Conservation (phyloP, 2,329 filamentous ascomycete genomes). For the Exophiala spinifera region DNA sequence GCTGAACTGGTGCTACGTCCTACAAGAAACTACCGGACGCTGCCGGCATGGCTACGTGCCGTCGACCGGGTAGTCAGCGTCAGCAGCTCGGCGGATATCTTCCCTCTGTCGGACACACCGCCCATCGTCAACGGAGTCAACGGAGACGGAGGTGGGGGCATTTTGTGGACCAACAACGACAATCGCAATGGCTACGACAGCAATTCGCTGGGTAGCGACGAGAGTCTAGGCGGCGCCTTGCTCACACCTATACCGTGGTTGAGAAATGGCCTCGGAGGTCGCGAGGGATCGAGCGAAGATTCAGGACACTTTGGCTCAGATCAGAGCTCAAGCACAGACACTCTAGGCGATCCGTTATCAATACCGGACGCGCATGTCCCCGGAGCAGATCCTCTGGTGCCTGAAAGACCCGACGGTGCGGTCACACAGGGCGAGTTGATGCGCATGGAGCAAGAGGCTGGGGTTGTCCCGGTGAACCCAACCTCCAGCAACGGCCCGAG, state of each 20-base stretch:
- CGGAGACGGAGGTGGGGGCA: slow-evolving; percentile 45
- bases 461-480: slow-evolving; percentile 67
- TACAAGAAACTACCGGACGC: slow-evolving; percentile 71
- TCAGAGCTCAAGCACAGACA: slow-evolving; percentile 14
- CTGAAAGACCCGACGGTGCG: slow-evolving; percentile 47
- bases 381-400: slow-evolving; percentile 23
- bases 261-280: slow-evolving; percentile 36
- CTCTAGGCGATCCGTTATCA: slow-evolving; percentile 20
- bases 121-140: slow-evolving; percentile 60
- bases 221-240: slow-evolving; percentile 82
- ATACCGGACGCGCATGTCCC: neutral
- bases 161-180: slow-evolving; percentile 36
- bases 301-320: slow-evolving; percentile 13
- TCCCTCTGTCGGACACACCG: slow-evolving; percentile 67
- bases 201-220: slow-evolving; percentile 69
- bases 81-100: slow-evolving; percentile 74
- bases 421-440: slow-evolving; percentile 81
- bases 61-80: slow-evolving; percentile 88
- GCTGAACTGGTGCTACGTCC: slow-evolving; percentile 80
- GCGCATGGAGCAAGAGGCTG: slow-evolving; percentile 80
- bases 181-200: slow-evolving; percentile 27
- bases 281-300: slow-evolving; percentile 27
- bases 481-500: slow-evolving; percentile 34
- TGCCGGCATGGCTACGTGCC: slow-evolving; percentile 83
- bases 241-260: slow-evolving; percentile 95